These are phyloP conservation scores for Leucoagaricus sp. DNA, from an alignment of 1,284 basidiomycete genomes.

Conservation along the genomic window DNA sequence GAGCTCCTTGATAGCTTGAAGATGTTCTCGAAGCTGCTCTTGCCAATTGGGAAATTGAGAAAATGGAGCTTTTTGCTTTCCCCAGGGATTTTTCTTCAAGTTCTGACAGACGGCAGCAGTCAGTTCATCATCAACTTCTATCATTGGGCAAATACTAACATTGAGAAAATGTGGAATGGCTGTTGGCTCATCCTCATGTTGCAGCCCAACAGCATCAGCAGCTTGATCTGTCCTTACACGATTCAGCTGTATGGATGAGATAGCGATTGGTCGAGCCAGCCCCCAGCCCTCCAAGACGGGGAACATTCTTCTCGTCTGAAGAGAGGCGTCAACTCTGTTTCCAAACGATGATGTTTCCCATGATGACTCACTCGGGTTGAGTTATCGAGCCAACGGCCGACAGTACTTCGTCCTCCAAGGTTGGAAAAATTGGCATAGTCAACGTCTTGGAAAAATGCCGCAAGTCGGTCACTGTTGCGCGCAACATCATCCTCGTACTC, in stretches of 20 bases:
- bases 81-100: neutral
- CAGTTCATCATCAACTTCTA: neutral
- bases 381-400: too few species aligned
- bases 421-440: neutral
- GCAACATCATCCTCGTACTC: neutral
- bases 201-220: neutral
- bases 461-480: neutral
- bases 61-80: neutral
- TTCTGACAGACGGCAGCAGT: too few species aligned
- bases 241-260: neutral
- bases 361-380: neutral
- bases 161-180: neutral
- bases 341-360: neutral
- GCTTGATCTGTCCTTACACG: neutral
- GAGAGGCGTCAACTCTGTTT: neutral
- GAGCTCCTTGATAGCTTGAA: neutral
- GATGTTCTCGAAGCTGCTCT: neutral
- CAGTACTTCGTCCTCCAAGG: too few species aligned
- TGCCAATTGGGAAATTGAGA: neutral
- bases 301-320: neutral
- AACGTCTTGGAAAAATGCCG: neutral
- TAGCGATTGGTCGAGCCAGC: neutral
- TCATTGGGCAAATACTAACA: neutral
- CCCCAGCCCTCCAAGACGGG: neutral
- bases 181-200: neutral